Base-by-base conservation (phyloP, 192 early-diverging fungal species). In the Mycoemilia scoparia region DNA sequence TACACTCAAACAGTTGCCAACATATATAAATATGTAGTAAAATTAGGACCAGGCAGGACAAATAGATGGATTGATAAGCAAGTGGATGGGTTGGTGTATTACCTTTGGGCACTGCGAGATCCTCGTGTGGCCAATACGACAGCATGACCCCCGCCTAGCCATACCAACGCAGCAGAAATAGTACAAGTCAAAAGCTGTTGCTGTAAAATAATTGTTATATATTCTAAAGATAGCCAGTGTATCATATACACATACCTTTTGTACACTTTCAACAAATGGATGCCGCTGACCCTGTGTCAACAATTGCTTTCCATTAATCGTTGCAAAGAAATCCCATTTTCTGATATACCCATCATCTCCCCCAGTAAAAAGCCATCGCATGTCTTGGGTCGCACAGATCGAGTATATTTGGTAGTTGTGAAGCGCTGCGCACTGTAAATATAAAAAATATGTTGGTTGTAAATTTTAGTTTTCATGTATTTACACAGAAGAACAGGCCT, bases 301-400 rank as follows among this genome's bases (percentile, higher is more conserved):
- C 28, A 64, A 38, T 13, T 69, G 65, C 32, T 79, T 77, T 5
- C 89, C 90, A 45, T 77, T 77, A 42, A 89, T 67, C 0, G 95
- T 76, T 10, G 73, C 72, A 38, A 75, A 71, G 44, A 93, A 87
- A 43, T 98, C 90, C 61, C 76, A 98, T 46, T 87, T 90, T 18
- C 87, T 66, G 30, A 98, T 75, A 53, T 82, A 90, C 36, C 92
- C 95, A 60, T 98, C 95, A 30, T 89, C 87, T 7, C 73, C 76
- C 15, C 81, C 84, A 15, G 75, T 84, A 16, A 82, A 71, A n/a
- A 83, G 46, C 81, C 80, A 84, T 18, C 76, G 70, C 64, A 73
- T 77, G 41, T 79, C 71, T 21, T 57, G 52, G 1, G 79, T 81
- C 1, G 73, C 70, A 0, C 72, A 64, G 29, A 77, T 43, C 7